Evolutionary conservation across 2,329 filamentous ascomycete species (phyloP).

Genomic region (Aschersonia sp.): DNA sequence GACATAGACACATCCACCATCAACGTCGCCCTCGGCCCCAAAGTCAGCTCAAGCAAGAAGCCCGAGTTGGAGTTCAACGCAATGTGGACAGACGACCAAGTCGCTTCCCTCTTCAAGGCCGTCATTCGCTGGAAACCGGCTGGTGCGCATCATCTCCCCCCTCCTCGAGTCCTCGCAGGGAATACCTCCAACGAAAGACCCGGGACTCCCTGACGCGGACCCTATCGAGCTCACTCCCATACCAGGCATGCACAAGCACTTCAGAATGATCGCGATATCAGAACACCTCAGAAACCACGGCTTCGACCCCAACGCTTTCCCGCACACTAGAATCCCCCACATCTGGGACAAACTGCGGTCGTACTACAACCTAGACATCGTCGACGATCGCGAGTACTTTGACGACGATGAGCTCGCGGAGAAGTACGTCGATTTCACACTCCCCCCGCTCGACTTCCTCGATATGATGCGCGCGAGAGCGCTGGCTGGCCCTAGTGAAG

Average conservation of each 20-base stretch:
- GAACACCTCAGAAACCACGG: constrained; percentile 70
- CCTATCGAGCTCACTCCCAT: not conserved
- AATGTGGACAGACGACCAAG: constrained; percentile 90
- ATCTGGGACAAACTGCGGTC: constrained; percentile 82
- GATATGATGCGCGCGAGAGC: constrained; percentile 31
- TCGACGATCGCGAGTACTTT: constrained; percentile 70
- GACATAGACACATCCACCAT: constrained; percentile 41
- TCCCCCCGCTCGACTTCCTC: constrained; percentile 35
- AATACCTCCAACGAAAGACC: no score
- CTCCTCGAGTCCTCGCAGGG: not conserved
- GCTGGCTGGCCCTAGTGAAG: constrained; percentile 30
- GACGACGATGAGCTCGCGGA: constrained; percentile 46
- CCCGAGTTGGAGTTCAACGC: constrained; percentile 32
- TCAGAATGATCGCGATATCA: constrained; percentile 77
- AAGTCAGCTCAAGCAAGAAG: constrained; percentile 7
- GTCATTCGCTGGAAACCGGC: constrained; percentile 96
- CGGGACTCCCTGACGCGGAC: no score
- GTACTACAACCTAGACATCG: constrained; percentile 72
- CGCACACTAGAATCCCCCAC: constrained; percentile 76
- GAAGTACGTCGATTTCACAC: constrained; percentile 50
- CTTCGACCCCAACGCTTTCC: constrained; percentile 52
- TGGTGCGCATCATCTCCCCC: constrained; percentile 31
- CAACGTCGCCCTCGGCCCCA: constrained; percentile 29
- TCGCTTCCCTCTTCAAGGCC: constrained; percentile 82
- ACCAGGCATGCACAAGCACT: constrained; percentile 81